Evolutionary conservation across 2,329 filamentous ascomycete species (phyloP).

Genomic region (Sarocladium strictum): DNA sequence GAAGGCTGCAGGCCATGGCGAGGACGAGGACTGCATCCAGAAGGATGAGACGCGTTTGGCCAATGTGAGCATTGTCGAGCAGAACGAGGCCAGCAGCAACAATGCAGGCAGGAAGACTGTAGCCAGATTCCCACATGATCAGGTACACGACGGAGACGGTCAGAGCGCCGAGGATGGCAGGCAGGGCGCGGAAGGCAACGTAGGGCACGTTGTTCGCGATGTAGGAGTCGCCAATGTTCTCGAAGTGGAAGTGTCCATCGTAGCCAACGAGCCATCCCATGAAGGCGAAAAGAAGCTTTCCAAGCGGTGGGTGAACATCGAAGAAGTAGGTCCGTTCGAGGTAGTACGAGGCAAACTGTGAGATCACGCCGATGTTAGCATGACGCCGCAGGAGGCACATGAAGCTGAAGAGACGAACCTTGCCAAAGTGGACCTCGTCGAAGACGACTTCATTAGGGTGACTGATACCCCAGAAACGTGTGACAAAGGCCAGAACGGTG

Average conservation of each 20-base stretch:
- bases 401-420: conserved; percentile 52
- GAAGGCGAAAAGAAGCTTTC: conserved; percentile 94
- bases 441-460: conserved; percentile 97
- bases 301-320: conserved; percentile 97
- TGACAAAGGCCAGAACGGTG: conserved; percentile 79
- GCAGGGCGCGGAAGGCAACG: conserved; percentile 89
- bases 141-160: conserved; percentile 92
- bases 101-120: conserved; percentile 87
- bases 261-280: conserved; percentile 98
- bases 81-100: conserved; percentile 81
- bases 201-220: conserved; percentile 96
- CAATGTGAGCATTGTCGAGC: conserved; percentile 96
- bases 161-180: conserved; percentile 82
- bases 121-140: conserved; percentile 99
- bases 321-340: conserved; percentile 98
- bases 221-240: conserved; percentile 99
- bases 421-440: conserved; percentile 98
- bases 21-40: conserved; percentile 91
- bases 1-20: conserved; percentile 90
- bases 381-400: background rate
- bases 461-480: conserved; percentile 91
- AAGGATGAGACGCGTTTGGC: conserved; percentile 90
- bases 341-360: conserved; percentile 72
- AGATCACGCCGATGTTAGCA: background rate
- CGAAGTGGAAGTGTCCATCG: conserved; percentile 94